These are phyloP conservation scores for Collybia sordida DNA, from an alignment of 768 basidiomycete species.

Conservation along the genomic window DNA sequence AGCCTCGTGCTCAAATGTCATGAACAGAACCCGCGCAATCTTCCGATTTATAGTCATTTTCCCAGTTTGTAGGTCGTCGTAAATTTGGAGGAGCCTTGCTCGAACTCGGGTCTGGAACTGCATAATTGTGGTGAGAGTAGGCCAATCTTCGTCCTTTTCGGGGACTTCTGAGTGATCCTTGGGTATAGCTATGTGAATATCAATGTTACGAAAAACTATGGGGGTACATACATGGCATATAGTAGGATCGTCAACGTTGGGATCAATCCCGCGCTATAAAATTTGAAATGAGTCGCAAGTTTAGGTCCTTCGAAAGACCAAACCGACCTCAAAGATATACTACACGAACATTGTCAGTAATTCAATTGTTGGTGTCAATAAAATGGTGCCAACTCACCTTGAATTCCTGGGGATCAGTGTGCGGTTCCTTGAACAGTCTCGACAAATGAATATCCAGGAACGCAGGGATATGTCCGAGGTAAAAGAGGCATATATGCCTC, in stretches of 20 bases:
- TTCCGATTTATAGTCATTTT: constrained; percentile 58
- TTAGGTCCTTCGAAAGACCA: background rate
- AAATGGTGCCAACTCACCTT: constrained; percentile 45
- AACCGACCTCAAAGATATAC: constrained; percentile 73
- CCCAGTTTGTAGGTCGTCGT: constrained; percentile 61
- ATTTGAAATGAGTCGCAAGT: background rate
- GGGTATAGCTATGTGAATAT: background rate
- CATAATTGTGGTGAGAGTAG: constrained; percentile 64
- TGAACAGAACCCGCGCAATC: constrained; percentile 79
- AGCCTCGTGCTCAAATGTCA: constrained; percentile 91
- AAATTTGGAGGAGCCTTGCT: constrained; percentile 66
- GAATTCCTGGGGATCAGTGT: constrained; percentile 83
- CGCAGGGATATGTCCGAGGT: constrained; percentile 89
- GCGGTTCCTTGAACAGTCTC: constrained; percentile 66
- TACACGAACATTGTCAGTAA: constrained; percentile 23
- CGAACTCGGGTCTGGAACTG: constrained; percentile 80
- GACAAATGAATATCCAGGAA: constrained; percentile 93
- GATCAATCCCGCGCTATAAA: constrained; percentile 88
- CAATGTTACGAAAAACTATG: background rate
- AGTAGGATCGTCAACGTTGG: constrained; percentile 87
- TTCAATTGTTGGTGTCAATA: too few species aligned
- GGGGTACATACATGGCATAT: constrained; percentile 70
- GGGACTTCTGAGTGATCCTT: constrained; percentile 93
- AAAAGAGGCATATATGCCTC: constrained; percentile 96
- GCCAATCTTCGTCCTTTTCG: constrained; percentile 81